phyloP scores from a whole-genome alignment of 192 early-diverging fungal genomes.

The Coemansia sp. region DNA sequence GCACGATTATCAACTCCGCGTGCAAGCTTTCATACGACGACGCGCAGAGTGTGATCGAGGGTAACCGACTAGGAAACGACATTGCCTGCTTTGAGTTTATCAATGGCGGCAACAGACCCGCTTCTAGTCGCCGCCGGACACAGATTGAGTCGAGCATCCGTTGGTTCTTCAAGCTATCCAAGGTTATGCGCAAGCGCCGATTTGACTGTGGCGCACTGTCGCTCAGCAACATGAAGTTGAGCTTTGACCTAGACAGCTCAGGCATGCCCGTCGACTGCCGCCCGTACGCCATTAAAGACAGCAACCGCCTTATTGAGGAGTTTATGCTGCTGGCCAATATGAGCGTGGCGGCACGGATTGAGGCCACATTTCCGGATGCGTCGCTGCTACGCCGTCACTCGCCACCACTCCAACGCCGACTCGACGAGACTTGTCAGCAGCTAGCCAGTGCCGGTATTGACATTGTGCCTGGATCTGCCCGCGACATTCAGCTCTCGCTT shows the following conservation, averaged over 20 bases:
- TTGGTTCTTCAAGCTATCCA: conserved; percentile 58
- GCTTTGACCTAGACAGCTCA: conserved; percentile 87
- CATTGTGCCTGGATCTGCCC: conserved; percentile 58
- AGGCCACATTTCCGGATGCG: conserved; percentile 69
- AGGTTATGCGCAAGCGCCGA: conserved; percentile 59
- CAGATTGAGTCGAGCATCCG: conserved; percentile 58
- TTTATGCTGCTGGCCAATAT: conserved; percentile 91
- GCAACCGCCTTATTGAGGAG: conserved; percentile 95
- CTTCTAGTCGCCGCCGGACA: conserved; percentile 17
- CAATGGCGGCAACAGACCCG: conserved; percentile 17
- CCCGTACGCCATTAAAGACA: conserved; percentile 62
- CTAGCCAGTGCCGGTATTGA: conserved; percentile 61
- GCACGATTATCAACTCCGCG: conserved; percentile 86
- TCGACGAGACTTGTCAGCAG: conserved; percentile 31
- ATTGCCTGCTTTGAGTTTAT: conserved; percentile 20
- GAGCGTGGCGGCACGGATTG: conserved; percentile 87
- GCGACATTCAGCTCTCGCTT: conserved; percentile 63
- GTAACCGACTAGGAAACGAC: conserved; percentile 9
- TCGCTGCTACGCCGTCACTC: conserved; percentile 79
- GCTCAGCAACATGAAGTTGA: conserved; percentile 86
- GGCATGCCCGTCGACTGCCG: conserved; percentile 81
- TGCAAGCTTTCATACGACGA: conserved; percentile 94
- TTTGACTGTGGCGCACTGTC: conserved; percentile 87
- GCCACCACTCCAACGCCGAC: conserved; percentile 50
- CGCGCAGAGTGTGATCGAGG: conserved; percentile 81